Evolutionary conservation across 768 basidiomycete genomes (phyloP).

Genomic region (Pleurotus djamor): DNA sequence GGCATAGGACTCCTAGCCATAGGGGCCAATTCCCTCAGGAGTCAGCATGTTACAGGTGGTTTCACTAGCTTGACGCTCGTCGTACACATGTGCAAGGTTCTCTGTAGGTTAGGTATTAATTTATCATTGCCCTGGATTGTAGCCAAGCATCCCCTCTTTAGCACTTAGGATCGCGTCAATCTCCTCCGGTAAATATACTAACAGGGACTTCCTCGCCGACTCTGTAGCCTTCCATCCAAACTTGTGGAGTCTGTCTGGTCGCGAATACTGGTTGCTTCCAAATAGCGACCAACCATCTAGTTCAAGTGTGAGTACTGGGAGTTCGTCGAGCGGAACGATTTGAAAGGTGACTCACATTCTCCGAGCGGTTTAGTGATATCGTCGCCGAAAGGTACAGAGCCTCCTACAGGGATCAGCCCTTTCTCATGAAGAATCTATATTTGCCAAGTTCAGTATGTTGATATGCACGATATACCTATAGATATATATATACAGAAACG

Average conservation of each 20-base stretch:
- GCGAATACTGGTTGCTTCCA: constrained; percentile 34
- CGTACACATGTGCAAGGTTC: no score
- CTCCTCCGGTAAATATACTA: constrained; percentile 20
- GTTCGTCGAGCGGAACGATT: no score
- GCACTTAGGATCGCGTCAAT: constrained; percentile 14
- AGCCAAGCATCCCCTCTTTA: constrained; percentile 9
- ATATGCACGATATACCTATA: not conserved
- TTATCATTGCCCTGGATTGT: constrained; percentile 1
- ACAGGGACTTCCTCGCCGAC: constrained; percentile 14
- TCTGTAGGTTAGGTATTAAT: no score
- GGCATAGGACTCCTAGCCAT: no score
- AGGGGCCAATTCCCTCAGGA: no score
- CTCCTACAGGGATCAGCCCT: constrained; percentile 27
- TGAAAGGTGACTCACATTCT: constrained; percentile 30
- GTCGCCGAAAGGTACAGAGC: constrained; percentile 26
- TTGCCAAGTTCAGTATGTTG: not conserved
- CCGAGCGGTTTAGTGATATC: constrained; percentile 33
- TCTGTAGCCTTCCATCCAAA: constrained; percentile 37
- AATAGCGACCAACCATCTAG: constrained; percentile 41
- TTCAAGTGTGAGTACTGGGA: no score
- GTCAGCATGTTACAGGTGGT: no score
- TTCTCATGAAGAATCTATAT: constrained; percentile 26
- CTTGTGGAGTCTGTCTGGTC: constrained; percentile 27
- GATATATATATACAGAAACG: no score
- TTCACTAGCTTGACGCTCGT: no score